Conservation (phyloP, 2,329 filamentous ascomycete genomes). For the Hypoxylon sp. region DNA sequence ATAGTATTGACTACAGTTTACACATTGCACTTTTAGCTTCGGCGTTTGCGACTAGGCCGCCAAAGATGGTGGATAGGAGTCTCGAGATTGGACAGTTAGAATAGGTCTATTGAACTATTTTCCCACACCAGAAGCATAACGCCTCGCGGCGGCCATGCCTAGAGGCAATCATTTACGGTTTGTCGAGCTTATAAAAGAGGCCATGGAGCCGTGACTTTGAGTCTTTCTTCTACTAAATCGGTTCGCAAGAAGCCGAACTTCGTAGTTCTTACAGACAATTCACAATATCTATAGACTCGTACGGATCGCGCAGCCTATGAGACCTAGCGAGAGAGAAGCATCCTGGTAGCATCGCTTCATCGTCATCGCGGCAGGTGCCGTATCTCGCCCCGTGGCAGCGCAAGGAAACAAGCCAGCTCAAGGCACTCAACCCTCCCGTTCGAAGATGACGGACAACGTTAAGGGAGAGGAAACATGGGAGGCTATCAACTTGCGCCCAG, state of each 20-base stretch:
- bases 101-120: slow-evolving; percentile 35
- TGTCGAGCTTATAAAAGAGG: not conserved
- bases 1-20: slow-evolving; percentile 28
- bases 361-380: not conserved
- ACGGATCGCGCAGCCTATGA: not conserved
- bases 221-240: not conserved
- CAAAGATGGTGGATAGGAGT: slow-evolving; percentile 42
- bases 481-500: not conserved
- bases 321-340: not conserved
- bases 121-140: not conserved
- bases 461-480: not conserved
- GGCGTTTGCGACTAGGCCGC: slow-evolving; percentile 37
- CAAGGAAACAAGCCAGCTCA: not conserved
- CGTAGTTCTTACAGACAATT: not conserved
- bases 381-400: not conserved
- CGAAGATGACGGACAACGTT: not conserved
- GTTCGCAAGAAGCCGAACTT: not conserved
- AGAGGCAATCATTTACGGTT: not conserved
- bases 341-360: not conserved
- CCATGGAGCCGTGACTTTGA: not conserved
- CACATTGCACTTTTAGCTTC: slow-evolving; percentile 39
- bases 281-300: not conserved
- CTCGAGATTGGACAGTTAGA: slow-evolving; percentile 46
- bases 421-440: not conserved
- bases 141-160: not conserved